Conservation (phyloP, 257 asterid species). For the Linderniella brevidens region DNA sequence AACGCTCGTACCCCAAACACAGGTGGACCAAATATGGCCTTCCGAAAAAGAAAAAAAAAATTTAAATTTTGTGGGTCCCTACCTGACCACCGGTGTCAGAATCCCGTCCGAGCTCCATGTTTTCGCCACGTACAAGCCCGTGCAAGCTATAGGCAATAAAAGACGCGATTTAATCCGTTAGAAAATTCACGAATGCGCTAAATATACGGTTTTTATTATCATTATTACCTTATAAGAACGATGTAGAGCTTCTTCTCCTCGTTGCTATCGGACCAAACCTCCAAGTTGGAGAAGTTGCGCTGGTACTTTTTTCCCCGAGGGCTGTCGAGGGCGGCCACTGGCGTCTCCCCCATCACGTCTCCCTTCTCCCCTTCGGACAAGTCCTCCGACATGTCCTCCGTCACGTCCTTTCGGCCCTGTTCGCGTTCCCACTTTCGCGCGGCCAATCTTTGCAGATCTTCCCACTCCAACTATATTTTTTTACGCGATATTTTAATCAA, state of each 20-base stretch:
- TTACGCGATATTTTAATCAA: background rate
- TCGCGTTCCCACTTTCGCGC: slow-evolving; percentile 53
- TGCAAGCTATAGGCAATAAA: slow-evolving; percentile 31
- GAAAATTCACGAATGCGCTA: background rate
- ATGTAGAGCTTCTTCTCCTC: slow-evolving; percentile 58
- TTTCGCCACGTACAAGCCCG: slow-evolving; percentile 78
- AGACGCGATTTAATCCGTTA: background rate
- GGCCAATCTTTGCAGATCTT: slow-evolving; percentile 35
- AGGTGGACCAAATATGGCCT: no score
- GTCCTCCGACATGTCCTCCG: slow-evolving; percentile 73
- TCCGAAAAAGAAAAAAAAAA: no score
- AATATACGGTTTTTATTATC: background rate
- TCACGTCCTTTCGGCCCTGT: slow-evolving; percentile 58
- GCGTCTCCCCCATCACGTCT: slow-evolving; percentile 34
- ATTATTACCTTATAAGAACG: slow-evolving; percentile 45
- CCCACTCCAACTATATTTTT: slow-evolving; percentile 42
- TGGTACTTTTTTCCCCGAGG: slow-evolving; percentile 18
- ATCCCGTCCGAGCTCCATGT: slow-evolving; percentile 93
- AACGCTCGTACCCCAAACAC: no score
- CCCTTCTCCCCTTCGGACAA: slow-evolving; percentile 72
- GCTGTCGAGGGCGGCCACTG: slow-evolving; percentile 31
- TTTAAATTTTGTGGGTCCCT: background rate
- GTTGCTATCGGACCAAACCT: slow-evolving; percentile 47
- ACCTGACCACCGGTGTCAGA: slow-evolving; percentile 93
- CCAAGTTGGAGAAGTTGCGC: slow-evolving; percentile 36